Base-by-base conservation (phyloP, 768 basidiomycete genomes). In the Lanmaoa pseudosensibilis region DNA sequence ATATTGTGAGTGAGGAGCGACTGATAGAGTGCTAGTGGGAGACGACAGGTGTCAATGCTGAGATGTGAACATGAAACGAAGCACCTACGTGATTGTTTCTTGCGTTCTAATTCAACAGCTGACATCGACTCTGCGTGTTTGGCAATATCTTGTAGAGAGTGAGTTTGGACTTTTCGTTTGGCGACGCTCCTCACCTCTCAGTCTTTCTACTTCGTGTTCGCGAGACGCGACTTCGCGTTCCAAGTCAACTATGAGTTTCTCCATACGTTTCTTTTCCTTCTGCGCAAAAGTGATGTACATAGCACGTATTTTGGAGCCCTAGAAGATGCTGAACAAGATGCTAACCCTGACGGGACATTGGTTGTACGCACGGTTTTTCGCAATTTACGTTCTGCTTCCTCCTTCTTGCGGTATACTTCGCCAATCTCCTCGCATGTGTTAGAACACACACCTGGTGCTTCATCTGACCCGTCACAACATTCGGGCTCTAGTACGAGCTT, bases 401-500 rank as follows among this genome's bases (percentile, higher is more conserved):
- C 74, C 68, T 84, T 80, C 72, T 82, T 83, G 61, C 85, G 77
- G 71, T 90, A 83, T 33, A 65, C 83, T 55, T 83, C 82, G 2
- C 94, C 94, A 43, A 90, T 78, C 66, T 88, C 84, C 46, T 79
- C 78, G 69, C 97, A 99, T 3, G 74, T 75, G 70, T 97, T 86
- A 36, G 80, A 73, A 70, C 97, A 99, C 16, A 88, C 78, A 18
- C 93, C 93, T 11, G 82, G 72, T 25, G 77, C 80, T 74, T 99
- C 97, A 72, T 99, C 96, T 0, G 94, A 93, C 13, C 96, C 96
- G 63, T 99, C 96, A 66, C 96, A 99, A 65, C 96, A 99, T 68
- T 92, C 84, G 1, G 82, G 80, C 69, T 99, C 96, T 97, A 61
- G 19, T 4, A 16, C 12, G 12, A 5, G 21, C 46, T 75, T 40